Conservation (phyloP, 2,329 filamentous ascomycete species). For the Cladosporium velox region DNA sequence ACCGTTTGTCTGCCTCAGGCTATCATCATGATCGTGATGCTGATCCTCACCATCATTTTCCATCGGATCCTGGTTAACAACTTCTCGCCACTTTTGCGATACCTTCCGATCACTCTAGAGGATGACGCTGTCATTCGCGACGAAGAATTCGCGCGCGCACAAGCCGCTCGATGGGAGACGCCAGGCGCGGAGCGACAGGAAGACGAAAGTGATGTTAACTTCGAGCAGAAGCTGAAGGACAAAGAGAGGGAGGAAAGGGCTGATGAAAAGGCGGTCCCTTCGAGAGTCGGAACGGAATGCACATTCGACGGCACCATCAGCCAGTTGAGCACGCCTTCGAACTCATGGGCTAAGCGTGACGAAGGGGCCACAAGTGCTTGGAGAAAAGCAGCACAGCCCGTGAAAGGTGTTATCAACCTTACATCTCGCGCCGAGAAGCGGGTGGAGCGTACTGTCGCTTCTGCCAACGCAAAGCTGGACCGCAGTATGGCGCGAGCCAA, state of each 20-base stretch:
- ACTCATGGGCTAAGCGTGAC: constrained; percentile 24
- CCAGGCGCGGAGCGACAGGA: constrained; percentile 26
- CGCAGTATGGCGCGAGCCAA: constrained; percentile 14
- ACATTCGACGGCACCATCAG: background rate
- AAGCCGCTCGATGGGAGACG: constrained; percentile 38
- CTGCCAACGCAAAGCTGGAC: constrained; percentile 17
- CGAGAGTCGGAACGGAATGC: constrained; percentile 40
- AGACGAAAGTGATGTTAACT: constrained; percentile 28
- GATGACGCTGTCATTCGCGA: constrained; percentile 93
- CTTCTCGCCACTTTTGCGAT: constrained; percentile 82
- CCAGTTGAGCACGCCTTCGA: constrained; percentile 3
- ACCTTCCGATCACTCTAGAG: constrained; percentile 91
- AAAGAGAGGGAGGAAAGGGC: constrained; percentile 42
- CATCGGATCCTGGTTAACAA: constrained; percentile 79
- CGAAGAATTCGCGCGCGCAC: constrained; percentile 79
- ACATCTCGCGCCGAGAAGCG: constrained; percentile 18
- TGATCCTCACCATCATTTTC: constrained; percentile 71
- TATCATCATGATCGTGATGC: constrained; percentile 77
- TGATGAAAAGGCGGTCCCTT: constrained; percentile 42
- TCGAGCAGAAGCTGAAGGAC: constrained; percentile 49
- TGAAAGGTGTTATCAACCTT: constrained; percentile 20
- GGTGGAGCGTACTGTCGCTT: constrained; percentile 3
- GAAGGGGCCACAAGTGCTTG: constrained; percentile 15
- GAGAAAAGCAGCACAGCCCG: constrained; percentile 21
- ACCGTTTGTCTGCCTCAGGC: constrained; percentile 72